Evolutionary conservation across 371 early-diverging fungal species (phyloP).

Genomic region (Actinomortierella wolfii): DNA sequence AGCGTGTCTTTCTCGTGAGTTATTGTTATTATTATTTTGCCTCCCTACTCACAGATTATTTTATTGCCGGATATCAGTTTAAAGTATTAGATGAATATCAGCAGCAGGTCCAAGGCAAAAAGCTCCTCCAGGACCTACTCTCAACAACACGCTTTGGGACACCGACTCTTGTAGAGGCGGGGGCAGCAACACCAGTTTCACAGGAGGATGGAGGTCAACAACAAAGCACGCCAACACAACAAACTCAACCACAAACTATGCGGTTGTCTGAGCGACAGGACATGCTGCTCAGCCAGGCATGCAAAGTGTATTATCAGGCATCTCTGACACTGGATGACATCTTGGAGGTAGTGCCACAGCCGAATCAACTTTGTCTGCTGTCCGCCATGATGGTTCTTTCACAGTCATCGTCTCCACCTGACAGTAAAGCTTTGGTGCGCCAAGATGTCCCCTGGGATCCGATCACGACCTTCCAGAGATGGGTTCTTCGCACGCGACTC

Average conservation of each 20-base stretch:
- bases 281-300: conserved; percentile 39
- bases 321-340: conserved; percentile 34
- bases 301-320: conserved; percentile 19
- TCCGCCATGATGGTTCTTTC: conserved; percentile 28
- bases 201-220: conserved; percentile 11
- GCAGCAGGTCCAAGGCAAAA: conserved; percentile 17
- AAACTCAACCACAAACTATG: conserved; percentile 21
- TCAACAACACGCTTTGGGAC: conserved; percentile 36
- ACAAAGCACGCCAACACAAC: conserved; percentile 3
- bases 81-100: background rate
- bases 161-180: conserved; percentile 19
- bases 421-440: background rate
- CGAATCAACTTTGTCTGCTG: conserved; percentile 36
- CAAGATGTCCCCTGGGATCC: conserved; percentile 34
- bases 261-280: conserved; percentile 42
- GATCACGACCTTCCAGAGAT: conserved; percentile 36
- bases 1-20: too few species aligned
- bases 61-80: too few species aligned
- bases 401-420: conserved; percentile 20
- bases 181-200: conserved; percentile 4
- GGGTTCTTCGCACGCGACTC: conserved; percentile 34
- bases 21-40: too few species aligned
- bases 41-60: too few species aligned
- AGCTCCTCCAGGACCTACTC: conserved; percentile 27
- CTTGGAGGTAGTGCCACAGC: conserved; percentile 27